Conservation (phyloP, 768 basidiomycete species). For the Phylloporus scabripes region DNA sequence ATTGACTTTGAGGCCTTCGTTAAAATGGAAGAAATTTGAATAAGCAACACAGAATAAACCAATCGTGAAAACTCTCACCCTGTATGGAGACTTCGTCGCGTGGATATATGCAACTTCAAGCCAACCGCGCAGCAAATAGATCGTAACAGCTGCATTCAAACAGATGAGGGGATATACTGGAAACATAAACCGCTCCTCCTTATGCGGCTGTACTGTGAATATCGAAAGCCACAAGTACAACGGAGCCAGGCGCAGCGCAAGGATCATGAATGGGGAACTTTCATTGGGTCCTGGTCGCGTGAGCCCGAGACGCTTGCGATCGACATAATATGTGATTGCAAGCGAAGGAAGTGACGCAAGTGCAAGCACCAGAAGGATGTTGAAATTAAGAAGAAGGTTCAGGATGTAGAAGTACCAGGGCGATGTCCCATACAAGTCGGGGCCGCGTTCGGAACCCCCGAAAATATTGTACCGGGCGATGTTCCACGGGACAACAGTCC, state of each 20-base stretch:
- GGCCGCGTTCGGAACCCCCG: slow-evolving; percentile 69
- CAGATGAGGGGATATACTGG: slow-evolving; percentile 88
- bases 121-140: slow-evolving; percentile 86
- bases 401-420: slow-evolving; percentile 82
- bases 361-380: slow-evolving; percentile 76
- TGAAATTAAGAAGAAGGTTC: slow-evolving; percentile 94
- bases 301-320: slow-evolving; percentile 70
- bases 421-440: slow-evolving; percentile 90
- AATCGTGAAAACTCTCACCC: slow-evolving; percentile 42
- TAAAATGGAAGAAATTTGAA: background rate
- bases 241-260: slow-evolving; percentile 76
- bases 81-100: slow-evolving; percentile 78
- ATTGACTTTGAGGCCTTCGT: slow-evolving; percentile 67
- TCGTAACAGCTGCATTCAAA: slow-evolving; percentile 88
- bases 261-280: slow-evolving; percentile 75
- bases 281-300: slow-evolving; percentile 44
- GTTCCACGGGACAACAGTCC: slow-evolving; percentile 84
- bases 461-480: slow-evolving; percentile 93
- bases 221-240: slow-evolving; percentile 89
- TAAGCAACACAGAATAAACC: background rate
- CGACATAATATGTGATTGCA: slow-evolving; percentile 63
- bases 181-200: slow-evolving; percentile 99
- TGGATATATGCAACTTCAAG: slow-evolving; percentile 71
- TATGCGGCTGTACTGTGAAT: slow-evolving; percentile 80
- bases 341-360: slow-evolving; percentile 77